Percentiles rank a stretch among this genome's conserved stretches.
Conservation (phyloP, 1,284 basidiomycete species). For the Ceratobasidium sp. region DNA sequence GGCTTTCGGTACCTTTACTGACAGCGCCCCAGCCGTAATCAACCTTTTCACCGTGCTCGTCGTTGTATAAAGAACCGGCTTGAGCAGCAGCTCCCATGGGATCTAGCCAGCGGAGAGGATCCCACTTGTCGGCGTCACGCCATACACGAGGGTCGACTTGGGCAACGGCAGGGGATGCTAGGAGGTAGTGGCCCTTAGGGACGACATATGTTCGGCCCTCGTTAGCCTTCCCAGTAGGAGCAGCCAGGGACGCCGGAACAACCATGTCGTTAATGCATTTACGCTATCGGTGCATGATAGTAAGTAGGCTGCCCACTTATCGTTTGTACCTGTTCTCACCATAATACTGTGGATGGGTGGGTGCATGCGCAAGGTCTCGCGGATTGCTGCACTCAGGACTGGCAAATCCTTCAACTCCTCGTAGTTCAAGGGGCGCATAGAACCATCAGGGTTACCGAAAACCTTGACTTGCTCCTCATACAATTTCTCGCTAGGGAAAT, state of each 20-base stretch:
- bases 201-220: constrained; percentile 70
- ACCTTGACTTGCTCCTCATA: constrained; percentile 88
- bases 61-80: constrained; percentile 74
- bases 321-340: constrained; percentile 41
- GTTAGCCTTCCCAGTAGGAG: constrained; percentile 29
- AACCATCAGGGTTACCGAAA: constrained; percentile 75
- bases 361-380: constrained; percentile 90
- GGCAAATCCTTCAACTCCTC: constrained; percentile 86
- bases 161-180: constrained; percentile 87
- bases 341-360: constrained; percentile 91
- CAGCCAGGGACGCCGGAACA: constrained; percentile 79
- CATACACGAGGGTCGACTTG: constrained; percentile 88
- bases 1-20: constrained; percentile 87
- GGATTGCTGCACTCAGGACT: constrained; percentile 85
- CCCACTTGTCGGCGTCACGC: constrained; percentile 75
- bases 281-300: constrained; percentile 63
- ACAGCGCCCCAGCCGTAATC: constrained; percentile 96
- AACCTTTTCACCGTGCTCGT: constrained; percentile 81
- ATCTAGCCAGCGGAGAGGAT: constrained; percentile 85
- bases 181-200: constrained; percentile 88
- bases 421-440: constrained; percentile 79
- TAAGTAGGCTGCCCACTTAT: neutral
- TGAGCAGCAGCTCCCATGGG: constrained; percentile 74
- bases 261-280: constrained; percentile 74
- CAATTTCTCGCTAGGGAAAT: constrained; percentile 64